Percentiles rank a stretch among this genome's conserved stretches.
Conservation (phyloP, 208 protist genomes). For the Strigomonas culicis region DNA sequence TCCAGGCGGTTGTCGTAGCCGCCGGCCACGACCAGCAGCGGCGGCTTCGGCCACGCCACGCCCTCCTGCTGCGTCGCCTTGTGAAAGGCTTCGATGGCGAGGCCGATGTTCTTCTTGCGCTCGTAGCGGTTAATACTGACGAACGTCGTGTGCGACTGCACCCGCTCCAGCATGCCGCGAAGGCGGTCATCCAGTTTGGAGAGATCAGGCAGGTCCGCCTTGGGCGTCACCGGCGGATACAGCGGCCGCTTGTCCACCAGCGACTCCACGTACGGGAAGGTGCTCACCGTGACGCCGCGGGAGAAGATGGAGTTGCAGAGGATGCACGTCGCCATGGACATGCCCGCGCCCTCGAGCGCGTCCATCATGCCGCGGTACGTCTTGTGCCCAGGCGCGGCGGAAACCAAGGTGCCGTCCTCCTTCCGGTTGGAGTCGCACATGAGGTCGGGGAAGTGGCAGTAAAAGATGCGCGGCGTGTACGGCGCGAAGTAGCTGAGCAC, state of each 20-base stretch:
- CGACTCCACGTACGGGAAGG: constrained; percentile 46
- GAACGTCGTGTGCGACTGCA: constrained; percentile 44
- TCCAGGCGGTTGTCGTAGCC: constrained; percentile 69
- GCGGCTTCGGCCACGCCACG: constrained; percentile 5
- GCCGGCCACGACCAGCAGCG: constrained; percentile 81
- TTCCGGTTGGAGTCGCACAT: constrained; percentile 83
- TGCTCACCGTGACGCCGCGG: constrained; percentile 33
- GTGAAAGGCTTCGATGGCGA: constrained; percentile 88
- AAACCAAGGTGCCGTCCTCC: constrained; percentile 27
- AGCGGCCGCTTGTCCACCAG: constrained; percentile 53
- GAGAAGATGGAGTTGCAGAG: constrained; percentile 87
- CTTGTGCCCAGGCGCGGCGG: constrained; percentile 26
- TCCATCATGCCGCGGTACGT: constrained; percentile 91
- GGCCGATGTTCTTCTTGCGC: constrained; percentile 95
- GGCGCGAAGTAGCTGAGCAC: constrained; percentile 53
- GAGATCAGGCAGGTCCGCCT: constrained; percentile 7
- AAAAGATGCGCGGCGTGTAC: constrained; percentile 92
- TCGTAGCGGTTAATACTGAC: constrained; percentile 99
- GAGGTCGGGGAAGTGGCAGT: constrained; percentile 98
- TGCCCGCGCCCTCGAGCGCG: constrained; percentile 52
- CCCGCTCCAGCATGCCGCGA: constrained; percentile 15
- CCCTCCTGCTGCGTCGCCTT: constrained; percentile 20
- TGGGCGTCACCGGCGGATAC: constrained; percentile 65
- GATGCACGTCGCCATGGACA: constrained; percentile 54
- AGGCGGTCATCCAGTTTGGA: background rate